Percentiles rank a stretch among this genome's conserved stretches.
phyloP scores from a whole-genome alignment of 768 basidiomycete species.

The Tylopilus vinaceipallidus region DNA sequence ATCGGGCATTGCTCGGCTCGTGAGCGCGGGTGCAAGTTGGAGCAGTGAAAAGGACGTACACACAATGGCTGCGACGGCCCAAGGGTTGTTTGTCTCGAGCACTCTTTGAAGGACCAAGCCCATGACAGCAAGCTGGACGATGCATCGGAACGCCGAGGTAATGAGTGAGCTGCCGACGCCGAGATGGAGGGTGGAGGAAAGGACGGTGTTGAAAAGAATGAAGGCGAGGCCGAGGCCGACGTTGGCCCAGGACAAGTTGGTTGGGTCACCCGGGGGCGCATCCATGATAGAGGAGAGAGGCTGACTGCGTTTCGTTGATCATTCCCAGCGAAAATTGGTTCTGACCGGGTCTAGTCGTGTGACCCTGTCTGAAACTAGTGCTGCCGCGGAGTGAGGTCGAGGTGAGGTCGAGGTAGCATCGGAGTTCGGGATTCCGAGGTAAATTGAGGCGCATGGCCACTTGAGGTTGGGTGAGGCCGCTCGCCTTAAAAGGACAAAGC shows the following conservation, averaged over 20 bases:
- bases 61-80: slow-evolving; percentile 71
- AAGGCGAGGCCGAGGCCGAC: slow-evolving; percentile 75
- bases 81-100: slow-evolving; percentile 72
- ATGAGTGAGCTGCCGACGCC: slow-evolving; percentile 68
- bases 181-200: slow-evolving; percentile 65
- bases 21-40: background rate
- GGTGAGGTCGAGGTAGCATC: no score
- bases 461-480: no score
- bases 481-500: no score
- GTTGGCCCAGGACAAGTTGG: slow-evolving; percentile 63
- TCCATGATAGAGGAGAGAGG: no score
- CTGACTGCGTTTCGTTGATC: no score
- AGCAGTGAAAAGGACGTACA: slow-evolving; percentile 43
- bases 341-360: no score
- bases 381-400: no score
- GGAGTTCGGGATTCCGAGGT: no score
- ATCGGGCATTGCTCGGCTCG: no score
- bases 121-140: slow-evolving; percentile 75
- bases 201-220: slow-evolving; percentile 64
- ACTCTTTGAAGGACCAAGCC: slow-evolving; percentile 68
- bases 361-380: no score
- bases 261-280: slow-evolving; percentile 12
- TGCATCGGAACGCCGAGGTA: slow-evolving; percentile 69
- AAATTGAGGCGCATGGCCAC: no score
- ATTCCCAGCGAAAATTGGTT: no score